Percentiles rank a stretch among this genome's conserved stretches.
phyloP scores from a whole-genome alignment of 306 rosid genomes.

The Gastrolobium bilobum region DNA sequence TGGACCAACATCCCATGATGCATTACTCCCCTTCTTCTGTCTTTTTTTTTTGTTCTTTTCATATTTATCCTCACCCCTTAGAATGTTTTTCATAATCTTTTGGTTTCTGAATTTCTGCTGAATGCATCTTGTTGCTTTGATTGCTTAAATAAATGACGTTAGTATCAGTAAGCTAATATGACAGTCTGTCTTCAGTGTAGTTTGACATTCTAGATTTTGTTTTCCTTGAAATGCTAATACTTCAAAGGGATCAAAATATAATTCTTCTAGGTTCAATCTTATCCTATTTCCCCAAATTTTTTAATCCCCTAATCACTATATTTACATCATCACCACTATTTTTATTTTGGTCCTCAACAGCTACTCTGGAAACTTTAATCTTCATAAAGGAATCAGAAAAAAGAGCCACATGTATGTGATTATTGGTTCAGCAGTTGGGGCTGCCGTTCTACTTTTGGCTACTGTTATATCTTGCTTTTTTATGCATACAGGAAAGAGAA shows the following conservation, averaged over 20 bases:
- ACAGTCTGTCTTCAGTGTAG: conserved; percentile 10
- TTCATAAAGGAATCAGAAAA: conserved; percentile 62
- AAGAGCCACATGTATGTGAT: conserved; percentile 60
- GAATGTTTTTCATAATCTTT: background rate
- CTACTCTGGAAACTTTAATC: conserved; percentile 79
- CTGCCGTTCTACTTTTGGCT: conserved; percentile 72
- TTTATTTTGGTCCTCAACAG: conserved; percentile 60
- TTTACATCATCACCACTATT: conserved; percentile 29
- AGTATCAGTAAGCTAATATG: background rate
- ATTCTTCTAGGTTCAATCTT: conserved; percentile 20
- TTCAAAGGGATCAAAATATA: background rate
- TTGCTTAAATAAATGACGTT: conserved; percentile 36
- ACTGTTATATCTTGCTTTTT: conserved; percentile 70
- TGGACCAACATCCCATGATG: background rate
- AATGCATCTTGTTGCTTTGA: background rate
- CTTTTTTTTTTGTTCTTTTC: background rate
- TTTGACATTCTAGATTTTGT: background rate
- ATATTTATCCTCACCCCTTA: background rate
- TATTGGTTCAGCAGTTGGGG: conserved; percentile 85
- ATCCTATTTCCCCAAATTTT: background rate
- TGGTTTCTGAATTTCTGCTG: conserved; percentile 2
- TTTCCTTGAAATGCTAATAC: background rate
- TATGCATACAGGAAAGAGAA: conserved; percentile 65
- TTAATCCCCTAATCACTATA: conserved; percentile 10
- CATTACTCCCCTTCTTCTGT: background rate